Evolutionary conservation across 306 rosid genomes (phyloP).

Genomic region (Fragaria nilgerrensis): DNA sequence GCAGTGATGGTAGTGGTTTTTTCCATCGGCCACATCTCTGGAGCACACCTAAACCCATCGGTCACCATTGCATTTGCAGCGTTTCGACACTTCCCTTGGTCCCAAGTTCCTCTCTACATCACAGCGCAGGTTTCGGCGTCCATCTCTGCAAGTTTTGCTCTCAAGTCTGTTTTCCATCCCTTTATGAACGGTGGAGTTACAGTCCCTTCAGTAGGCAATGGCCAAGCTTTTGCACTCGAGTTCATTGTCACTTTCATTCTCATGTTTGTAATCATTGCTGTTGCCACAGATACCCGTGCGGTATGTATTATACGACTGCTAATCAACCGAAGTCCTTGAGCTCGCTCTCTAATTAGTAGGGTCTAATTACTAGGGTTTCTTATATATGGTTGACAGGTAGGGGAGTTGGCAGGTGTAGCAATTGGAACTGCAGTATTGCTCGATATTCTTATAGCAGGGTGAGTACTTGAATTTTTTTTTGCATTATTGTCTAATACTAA

Average conservation of each 20-base stretch:
- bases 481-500: neutral
- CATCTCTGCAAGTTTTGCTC: conserved; percentile 31
- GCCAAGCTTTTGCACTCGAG: conserved; percentile 49
- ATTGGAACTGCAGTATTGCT: conserved; percentile 59
- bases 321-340: neutral
- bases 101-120: conserved; percentile 42
- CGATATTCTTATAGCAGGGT: conserved; percentile 63
- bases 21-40: conserved; percentile 48
- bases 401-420: conserved; percentile 45
- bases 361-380: neutral
- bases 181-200: conserved; percentile 48
- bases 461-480: neutral
- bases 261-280: conserved; percentile 46
- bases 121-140: conserved; percentile 40
- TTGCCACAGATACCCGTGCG: conserved; percentile 51
- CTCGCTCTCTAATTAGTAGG: neutral
- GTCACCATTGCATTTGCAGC: conserved; percentile 50
- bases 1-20: conserved; percentile 43
- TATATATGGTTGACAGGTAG: conserved; percentile 32
- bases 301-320: conserved; percentile 21
- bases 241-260: conserved; percentile 48
- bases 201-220: conserved; percentile 35
- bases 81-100: conserved; percentile 34
- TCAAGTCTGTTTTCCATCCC: conserved; percentile 33
- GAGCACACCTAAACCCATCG: conserved; percentile 61